Evolutionary conservation across 1,284 basidiomycete species (phyloP), one percentile per base, ranked within the genome.

Genomic region (Trichosporon inkin): DNA sequence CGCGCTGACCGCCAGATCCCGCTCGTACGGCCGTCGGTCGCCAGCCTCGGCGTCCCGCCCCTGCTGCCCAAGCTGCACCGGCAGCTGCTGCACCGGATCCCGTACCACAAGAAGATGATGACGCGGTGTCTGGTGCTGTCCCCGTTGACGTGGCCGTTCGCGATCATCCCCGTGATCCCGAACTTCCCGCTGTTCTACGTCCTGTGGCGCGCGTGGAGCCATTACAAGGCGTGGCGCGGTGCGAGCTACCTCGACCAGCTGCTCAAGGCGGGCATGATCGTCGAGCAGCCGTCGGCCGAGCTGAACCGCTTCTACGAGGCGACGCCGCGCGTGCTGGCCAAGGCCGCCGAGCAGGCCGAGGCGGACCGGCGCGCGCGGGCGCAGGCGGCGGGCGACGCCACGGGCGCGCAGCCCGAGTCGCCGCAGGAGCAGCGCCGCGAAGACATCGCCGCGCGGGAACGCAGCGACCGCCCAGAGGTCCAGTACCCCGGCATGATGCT

Each of bases 171-270:
- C 24, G 55, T 81, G 65, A 67, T 81, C 13, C 80, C 80, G 56
- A 81, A 81, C 68, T 78, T 76, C 63, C 78, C 78, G 3, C 67
- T 80, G 49, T 80, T 81, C 72, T 81, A 81, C 74, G 76, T 80
- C 44, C 71, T 80, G 10, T 81, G 80, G 79, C 69, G 80, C 59
- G 79, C 79, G 17, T 81, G 78, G 77, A 76, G 73, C 13, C 80
- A 81, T 60, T 79, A 74, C 69, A 76, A 73, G 64, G 76, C 77
- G 0, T 80, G 73, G 72, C 66, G 76, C 61, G 80, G 79, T 32
- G 74, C 72, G 8, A 62, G 60, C 10, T 79, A 76, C 65, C 68
- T 77, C 53, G 69, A 74, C 53, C 49, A 56, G 17, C 61, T 78
- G 16, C 57, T 77, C 19, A 71, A 76, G 58, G 53, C 64, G n/a